phyloP scores from a whole-genome alignment of 164 flowering plant species.

The Santalum album region DNA sequence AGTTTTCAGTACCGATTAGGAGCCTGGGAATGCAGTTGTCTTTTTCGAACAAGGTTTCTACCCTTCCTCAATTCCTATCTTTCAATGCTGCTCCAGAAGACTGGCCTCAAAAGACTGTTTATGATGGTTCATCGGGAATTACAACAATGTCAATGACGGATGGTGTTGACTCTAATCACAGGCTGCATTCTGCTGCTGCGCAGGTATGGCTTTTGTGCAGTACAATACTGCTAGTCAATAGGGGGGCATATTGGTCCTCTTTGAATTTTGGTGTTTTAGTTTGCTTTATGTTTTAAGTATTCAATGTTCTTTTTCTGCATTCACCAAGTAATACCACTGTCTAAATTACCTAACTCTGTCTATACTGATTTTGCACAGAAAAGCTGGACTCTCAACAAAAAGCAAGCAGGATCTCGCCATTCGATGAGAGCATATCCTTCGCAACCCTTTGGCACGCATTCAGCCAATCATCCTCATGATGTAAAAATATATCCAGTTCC shows the following conservation, averaged over 20 bases:
- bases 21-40: background rate
- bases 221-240: too few relatives aligned
- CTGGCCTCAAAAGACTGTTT: background rate
- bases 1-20: background rate
- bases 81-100: background rate
- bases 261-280: too few relatives aligned
- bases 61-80: background rate
- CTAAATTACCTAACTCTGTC: too few relatives aligned
- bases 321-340: too few relatives aligned
- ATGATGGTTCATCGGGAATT: background rate
- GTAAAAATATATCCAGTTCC: conserved; percentile 7
- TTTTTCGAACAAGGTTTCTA: background rate
- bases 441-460: background rate
- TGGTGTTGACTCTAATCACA: background rate
- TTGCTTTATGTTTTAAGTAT: too few relatives aligned
- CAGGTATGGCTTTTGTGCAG: background rate
- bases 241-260: too few relatives aligned
- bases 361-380: background rate
- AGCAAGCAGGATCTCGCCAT: conserved; percentile 7
- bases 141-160: background rate
- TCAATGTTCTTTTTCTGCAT: too few relatives aligned
- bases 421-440: conserved; percentile 4
- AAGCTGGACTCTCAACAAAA: background rate
- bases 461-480: background rate
- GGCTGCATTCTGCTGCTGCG: background rate